phyloP scores from a whole-genome alignment of 2,329 filamentous ascomycete genomes.

The Rhinocladiella similis region DNA sequence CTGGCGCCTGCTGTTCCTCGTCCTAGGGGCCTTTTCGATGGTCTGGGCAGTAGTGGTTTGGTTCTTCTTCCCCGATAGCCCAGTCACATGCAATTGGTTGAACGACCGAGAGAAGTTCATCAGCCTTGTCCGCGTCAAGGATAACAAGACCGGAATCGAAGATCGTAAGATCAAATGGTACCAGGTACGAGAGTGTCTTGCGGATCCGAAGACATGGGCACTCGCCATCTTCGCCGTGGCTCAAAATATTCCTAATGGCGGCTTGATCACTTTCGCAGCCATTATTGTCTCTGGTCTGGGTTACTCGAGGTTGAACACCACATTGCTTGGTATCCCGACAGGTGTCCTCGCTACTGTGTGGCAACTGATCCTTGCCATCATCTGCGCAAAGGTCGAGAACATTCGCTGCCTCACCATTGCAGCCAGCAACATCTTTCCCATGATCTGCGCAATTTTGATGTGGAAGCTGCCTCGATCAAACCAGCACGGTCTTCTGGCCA shows the following conservation, averaged over 20 bases:
- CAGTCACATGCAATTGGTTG: slow-evolving; percentile 37
- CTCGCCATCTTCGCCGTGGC: slow-evolving; percentile 25
- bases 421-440: slow-evolving; percentile 30
- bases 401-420: slow-evolving; percentile 32
- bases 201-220: slow-evolving; percentile 44
- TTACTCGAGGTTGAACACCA: slow-evolving; percentile 28
- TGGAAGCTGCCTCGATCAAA: slow-evolving; percentile 39
- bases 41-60: slow-evolving; percentile 38
- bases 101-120: slow-evolving; percentile 39
- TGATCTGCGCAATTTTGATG: slow-evolving; percentile 34
- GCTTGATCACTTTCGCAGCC: slow-evolving; percentile 33
- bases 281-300: slow-evolving; percentile 33
- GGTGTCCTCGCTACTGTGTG: slow-evolving; percentile 32
- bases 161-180: slow-evolving; percentile 51
- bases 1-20: slow-evolving; percentile 43
- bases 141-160: slow-evolving; percentile 52
- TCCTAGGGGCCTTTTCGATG: slow-evolving; percentile 46
- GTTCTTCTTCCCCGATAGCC: slow-evolving; percentile 42
- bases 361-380: slow-evolving; percentile 27
- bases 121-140: slow-evolving; percentile 42
- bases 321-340: slow-evolving; percentile 32
- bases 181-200: slow-evolving; percentile 48
- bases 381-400: slow-evolving; percentile 22
- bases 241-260: slow-evolving; percentile 34
- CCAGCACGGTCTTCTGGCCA: slow-evolving; percentile 36